Conservation (phyloP, 106 monocot species). For the Iris macrosiphon region DNA sequence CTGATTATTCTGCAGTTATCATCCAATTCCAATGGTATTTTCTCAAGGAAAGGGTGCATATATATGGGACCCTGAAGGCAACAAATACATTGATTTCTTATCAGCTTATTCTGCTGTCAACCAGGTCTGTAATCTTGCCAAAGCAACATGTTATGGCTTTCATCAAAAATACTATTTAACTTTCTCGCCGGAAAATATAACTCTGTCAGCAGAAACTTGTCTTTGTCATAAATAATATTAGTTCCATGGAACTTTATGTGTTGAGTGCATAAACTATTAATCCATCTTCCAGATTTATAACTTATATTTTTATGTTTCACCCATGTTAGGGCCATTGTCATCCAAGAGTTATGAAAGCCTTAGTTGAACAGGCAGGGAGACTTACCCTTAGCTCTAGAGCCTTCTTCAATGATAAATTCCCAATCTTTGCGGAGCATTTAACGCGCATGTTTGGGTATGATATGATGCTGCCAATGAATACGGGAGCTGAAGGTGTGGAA, state of each 20-base stretch:
- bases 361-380: slow-evolving; percentile 76
- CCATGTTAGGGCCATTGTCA: slow-evolving; percentile 83
- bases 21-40: slow-evolving; percentile 98
- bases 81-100: slow-evolving; percentile 94
- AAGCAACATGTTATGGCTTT: background rate
- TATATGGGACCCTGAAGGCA: slow-evolving; percentile 98
- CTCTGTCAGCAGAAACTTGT: background rate
- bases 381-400: slow-evolving; percentile 97
- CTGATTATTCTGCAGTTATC: slow-evolving; percentile 60
- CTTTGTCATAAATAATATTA: too few species aligned
- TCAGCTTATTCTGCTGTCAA: slow-evolving; percentile 99
- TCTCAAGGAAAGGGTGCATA: slow-evolving; percentile 74
- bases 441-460: slow-evolving; percentile 86
- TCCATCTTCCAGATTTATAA: too few species aligned
- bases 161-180: too few species aligned
- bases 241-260: too few species aligned
- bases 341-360: slow-evolving; percentile 84
- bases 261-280: too few species aligned
- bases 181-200: background rate
- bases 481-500: slow-evolving; percentile 96
- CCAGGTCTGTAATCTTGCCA: slow-evolving; percentile 45
- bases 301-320: too few species aligned
- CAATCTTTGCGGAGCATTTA: slow-evolving; percentile 71
- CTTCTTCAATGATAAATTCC: slow-evolving; percentile 96
- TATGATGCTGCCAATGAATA: slow-evolving; percentile 98